Conservation (phyloP, 306 rosid genomes). For the Fagus crenata region DNA sequence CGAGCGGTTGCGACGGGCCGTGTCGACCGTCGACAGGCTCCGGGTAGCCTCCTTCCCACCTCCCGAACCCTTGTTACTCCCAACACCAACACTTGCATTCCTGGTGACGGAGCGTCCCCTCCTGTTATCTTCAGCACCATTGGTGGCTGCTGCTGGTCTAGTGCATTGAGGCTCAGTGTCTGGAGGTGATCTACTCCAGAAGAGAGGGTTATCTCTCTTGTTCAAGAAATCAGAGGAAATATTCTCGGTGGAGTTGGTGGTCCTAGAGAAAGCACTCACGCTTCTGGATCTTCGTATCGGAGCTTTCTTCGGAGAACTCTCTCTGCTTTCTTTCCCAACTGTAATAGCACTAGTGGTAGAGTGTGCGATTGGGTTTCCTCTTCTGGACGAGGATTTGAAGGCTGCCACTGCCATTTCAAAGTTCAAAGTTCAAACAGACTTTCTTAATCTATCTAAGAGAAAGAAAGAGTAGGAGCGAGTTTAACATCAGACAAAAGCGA, state of each 20-base stretch:
- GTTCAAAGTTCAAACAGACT: too few species aligned
- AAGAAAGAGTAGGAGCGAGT: too few species aligned
- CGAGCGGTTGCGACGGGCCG: conserved; percentile 59
- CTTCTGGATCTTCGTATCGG: conserved; percentile 75
- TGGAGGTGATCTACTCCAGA: conserved; percentile 36
- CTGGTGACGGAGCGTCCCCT: conserved; percentile 55
- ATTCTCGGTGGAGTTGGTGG: neutral
- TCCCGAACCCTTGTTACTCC: conserved; percentile 24
- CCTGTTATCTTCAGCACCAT: conserved; percentile 17
- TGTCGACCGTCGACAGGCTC: conserved; percentile 46
- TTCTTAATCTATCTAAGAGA: too few species aligned
- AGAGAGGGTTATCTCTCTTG: conserved; percentile 87
- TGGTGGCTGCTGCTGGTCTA: conserved; percentile 15
- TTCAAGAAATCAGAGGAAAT: conserved; percentile 57
- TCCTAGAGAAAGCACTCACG: conserved; percentile 69
- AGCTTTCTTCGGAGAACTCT: conserved; percentile 33
- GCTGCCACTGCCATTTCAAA: conserved; percentile 66
- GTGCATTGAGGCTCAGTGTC: conserved; percentile 18
- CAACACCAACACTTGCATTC: conserved; percentile 23
- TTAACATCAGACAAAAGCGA: too few species aligned
- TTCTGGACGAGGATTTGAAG: conserved; percentile 80
- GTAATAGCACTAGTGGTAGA: neutral
- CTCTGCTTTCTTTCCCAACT: conserved; percentile 25
- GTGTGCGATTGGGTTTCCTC: conserved; percentile 41
- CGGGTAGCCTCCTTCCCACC: conserved; percentile 40